Evolutionary conservation across 192 early-diverging fungal genomes (phyloP).

Genomic region (Coemansia erecta): DNA sequence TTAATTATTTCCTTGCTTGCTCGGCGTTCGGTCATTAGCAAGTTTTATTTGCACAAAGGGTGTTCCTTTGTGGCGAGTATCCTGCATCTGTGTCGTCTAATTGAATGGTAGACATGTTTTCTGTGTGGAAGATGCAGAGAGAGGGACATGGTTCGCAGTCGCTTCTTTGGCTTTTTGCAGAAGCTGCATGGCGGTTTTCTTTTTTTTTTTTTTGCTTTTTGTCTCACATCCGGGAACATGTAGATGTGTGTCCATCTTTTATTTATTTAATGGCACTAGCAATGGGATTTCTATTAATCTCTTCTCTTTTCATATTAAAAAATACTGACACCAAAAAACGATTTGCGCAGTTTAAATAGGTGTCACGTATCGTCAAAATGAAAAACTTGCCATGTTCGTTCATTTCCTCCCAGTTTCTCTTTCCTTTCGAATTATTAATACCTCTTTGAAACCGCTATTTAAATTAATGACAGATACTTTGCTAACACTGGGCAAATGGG

Average conservation of each 20-base stretch:
- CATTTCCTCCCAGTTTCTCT: neutral
- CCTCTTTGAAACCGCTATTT: neutral
- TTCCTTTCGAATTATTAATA: neutral
- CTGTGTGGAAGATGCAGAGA: too few species aligned
- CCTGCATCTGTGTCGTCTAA: too few species aligned
- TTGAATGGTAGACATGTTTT: too few species aligned
- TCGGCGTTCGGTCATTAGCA: conserved; percentile 2
- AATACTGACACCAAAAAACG: neutral
- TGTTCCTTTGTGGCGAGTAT: neutral
- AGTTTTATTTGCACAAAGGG: neutral
- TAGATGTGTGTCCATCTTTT: neutral
- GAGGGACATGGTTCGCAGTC: too few species aligned
- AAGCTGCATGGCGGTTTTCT: neutral
- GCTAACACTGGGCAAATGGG: conserved; percentile 9
- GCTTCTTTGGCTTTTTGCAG: too few species aligned
- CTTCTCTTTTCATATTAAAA: neutral
- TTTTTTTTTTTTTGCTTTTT: conserved; percentile 1
- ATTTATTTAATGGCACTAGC: too few species aligned
- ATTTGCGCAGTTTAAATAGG: neutral
- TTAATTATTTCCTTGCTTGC: neutral
- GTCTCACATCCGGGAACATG: neutral
- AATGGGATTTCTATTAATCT: too few species aligned
- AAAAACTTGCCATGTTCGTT: neutral
- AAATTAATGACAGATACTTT: neutral
- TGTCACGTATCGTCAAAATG: neutral